Base-by-base conservation (phyloP, 495 filamentous ascomycete species). In the Geopyxis carbonaria region DNA sequence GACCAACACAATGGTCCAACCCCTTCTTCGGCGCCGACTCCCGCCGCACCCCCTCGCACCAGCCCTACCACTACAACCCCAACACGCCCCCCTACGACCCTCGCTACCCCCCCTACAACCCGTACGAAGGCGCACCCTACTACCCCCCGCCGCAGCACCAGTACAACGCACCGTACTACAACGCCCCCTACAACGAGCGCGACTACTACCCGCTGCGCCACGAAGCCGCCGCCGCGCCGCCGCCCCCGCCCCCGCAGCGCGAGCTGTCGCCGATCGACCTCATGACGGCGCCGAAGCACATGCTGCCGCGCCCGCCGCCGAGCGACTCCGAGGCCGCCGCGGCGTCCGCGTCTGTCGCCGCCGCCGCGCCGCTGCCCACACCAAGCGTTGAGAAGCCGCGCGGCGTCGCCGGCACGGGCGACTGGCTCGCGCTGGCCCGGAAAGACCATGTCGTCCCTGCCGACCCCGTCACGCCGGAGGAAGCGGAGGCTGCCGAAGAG, bases 21-120 rank as follows among this genome's bases (percentile, higher is more conserved):
- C 23, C 28, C 4, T 48, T 48, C 42, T 53, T 53, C 38, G 33
- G 40, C 16, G 28, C 43, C 9, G 37, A 45, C 18, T 34, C 45
- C 10, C 29, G 10, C 5, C 36, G 31, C 21, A 35, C 1, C 19
- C 15, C 38, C n/a, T 2, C 9, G 4, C 15, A 35, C 13, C 25
- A 35, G 10, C 9, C 38, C 38, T 38, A 10, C 16, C 15, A 15
- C 7, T 41, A 41, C 31, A 20, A 5, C 14, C 16, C 31, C 27
- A 16, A 14, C 18, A 25, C 35, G 27, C 19, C 16, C n/a, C 29
- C 31, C 3, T 45, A 45, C 20, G 34, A 25, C 2, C n/a, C 22
- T 0, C 22, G 18, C 13, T 30, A 39, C 2, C 36, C 45, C 8
- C 32, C 45, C 29, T 38, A 43, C 2, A 28, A 25, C 1, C 25